Percentiles rank a stretch among this genome's conserved stretches.
Evolutionary conservation across 108 stramenopile genomes (phyloP).

Genomic region (Skeletonema marinoi): DNA sequence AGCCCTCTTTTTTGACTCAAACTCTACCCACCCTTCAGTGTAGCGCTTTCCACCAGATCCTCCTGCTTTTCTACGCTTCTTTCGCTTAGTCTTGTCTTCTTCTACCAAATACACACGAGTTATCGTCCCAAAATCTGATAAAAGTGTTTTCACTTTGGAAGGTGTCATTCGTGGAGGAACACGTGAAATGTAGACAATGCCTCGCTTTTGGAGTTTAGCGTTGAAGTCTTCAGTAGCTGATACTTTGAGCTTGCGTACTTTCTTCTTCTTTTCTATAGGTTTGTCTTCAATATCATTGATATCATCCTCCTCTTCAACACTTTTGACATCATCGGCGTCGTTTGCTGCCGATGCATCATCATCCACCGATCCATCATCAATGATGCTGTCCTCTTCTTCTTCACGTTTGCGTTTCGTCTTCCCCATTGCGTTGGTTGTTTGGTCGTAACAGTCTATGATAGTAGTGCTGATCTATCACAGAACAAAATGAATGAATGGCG

Average conservation of each 20-base stretch:
- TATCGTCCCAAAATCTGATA: slow-evolving; percentile 88
- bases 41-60: slow-evolving; percentile 87
- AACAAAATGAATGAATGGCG: no score
- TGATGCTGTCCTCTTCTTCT: background rate
- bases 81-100: slow-evolving; percentile 85
- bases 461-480: no score
- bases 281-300: background rate
- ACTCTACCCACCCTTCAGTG: slow-evolving; percentile 96
- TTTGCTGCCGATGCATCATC: background rate
- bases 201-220: slow-evolving; percentile 70
- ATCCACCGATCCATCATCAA: background rate
- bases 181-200: slow-evolving; percentile 94
- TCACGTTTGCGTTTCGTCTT: background rate
- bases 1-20: slow-evolving; percentile 89
- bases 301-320: background rate
- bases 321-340: background rate
- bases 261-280: slow-evolving; percentile 43
- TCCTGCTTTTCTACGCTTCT: slow-evolving; percentile 73
- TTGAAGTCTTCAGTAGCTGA: slow-evolving; percentile 80
- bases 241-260: slow-evolving; percentile 64
- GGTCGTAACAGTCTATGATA: no score
- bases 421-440: no score
- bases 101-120: slow-evolving; percentile 93
- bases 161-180: slow-evolving; percentile 96
- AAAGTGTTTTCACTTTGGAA: slow-evolving; percentile 89